phyloP scores from a whole-genome alignment of 108 stramenopile genomes.

The Epithemia pelagica region DNA sequence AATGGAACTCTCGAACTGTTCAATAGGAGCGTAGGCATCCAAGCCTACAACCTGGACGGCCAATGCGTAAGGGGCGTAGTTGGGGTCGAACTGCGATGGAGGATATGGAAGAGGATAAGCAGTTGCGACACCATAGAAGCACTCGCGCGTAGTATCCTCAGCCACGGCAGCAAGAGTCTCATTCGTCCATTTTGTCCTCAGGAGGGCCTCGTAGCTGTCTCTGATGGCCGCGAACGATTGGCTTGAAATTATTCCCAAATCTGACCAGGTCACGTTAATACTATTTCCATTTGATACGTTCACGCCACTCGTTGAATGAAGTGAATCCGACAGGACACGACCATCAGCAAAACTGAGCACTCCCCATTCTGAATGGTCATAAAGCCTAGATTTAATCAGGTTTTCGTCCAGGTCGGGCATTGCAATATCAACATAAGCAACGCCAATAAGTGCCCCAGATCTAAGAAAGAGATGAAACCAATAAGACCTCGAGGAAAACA shows the following conservation, averaged over 20 bases:
- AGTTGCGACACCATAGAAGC: conserved; percentile 9
- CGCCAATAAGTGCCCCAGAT: not conserved
- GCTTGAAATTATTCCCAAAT: not conserved
- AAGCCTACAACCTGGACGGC: conserved; percentile 16
- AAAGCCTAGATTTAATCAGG: not conserved
- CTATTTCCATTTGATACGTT: not conserved
- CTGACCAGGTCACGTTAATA: not conserved
- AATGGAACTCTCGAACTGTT: conserved; percentile 23
- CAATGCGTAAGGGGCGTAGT: conserved; percentile 33
- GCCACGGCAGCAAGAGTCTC: not conserved
- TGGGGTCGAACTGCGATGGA: conserved; percentile 23
- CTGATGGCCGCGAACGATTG: not conserved
- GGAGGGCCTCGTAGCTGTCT: not conserved
- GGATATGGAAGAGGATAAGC: conserved; percentile 23
- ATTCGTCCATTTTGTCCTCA: not conserved
- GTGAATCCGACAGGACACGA: not conserved
- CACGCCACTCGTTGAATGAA: not conserved
- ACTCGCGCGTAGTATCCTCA: not conserved
- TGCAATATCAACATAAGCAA: not conserved
- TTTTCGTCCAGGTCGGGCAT: conserved; percentile 2
- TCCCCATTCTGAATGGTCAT: not conserved
- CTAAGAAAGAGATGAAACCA: conserved; percentile 1
- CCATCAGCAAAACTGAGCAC: not conserved
- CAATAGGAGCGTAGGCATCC: conserved; percentile 10
- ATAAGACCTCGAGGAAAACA: not conserved